A percentile compares a stretch with the other conserved stretches of the same genome.
Evolutionary conservation across 805 yeast species (phyloP).

Genomic region (Teunomyces kruisii): DNA sequence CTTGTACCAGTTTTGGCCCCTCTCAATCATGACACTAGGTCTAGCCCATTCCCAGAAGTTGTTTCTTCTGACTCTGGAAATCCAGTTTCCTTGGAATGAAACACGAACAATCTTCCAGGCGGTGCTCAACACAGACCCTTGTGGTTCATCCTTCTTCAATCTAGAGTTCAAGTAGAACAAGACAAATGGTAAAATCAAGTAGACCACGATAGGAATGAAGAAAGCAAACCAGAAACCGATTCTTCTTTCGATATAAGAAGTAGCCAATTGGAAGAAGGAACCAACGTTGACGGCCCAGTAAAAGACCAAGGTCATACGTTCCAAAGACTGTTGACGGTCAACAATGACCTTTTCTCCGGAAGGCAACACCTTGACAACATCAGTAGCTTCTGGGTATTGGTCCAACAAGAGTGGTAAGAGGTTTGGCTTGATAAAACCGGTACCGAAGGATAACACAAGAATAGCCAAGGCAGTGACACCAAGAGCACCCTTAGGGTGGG

Average conservation of each 20-base stretch:
- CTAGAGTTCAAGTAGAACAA: slow-evolving; percentile 24
- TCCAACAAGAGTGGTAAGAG: slow-evolving; percentile 50
- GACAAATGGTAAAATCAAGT: slow-evolving; percentile 30
- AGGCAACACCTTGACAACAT: slow-evolving; percentile 55
- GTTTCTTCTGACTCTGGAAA: slow-evolving; percentile 38
- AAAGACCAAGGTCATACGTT: slow-evolving; percentile 44
- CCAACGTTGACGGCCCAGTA: slow-evolving; percentile 59
- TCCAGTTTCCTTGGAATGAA: slow-evolving; percentile 43
- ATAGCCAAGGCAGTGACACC: slow-evolving; percentile 44
- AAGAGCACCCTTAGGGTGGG: slow-evolving; percentile 29
- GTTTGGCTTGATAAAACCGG: slow-evolving; percentile 57
- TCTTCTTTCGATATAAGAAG: slow-evolving; percentile 50
- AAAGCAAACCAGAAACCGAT: slow-evolving; percentile 57
- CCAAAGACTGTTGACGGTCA: slow-evolving; percentile 44
- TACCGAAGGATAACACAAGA: slow-evolving; percentile 43
- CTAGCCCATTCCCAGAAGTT: slow-evolving; percentile 50
- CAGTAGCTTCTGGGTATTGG: slow-evolving; percentile 53
- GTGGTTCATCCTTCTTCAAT: slow-evolving; percentile 32
- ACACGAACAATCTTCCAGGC: slow-evolving; percentile 41
- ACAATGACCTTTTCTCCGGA: slow-evolving; percentile 66
- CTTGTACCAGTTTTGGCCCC: slow-evolving; percentile 38
- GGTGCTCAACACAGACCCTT: slow-evolving; percentile 49
- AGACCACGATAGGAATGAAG: slow-evolving; percentile 42
- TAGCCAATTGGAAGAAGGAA: slow-evolving; percentile 52
- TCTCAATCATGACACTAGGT: slow-evolving; percentile 42